Evolutionary conservation across 257 asterid species (phyloP).

Genomic region (Cynanchum wilfordii): DNA sequence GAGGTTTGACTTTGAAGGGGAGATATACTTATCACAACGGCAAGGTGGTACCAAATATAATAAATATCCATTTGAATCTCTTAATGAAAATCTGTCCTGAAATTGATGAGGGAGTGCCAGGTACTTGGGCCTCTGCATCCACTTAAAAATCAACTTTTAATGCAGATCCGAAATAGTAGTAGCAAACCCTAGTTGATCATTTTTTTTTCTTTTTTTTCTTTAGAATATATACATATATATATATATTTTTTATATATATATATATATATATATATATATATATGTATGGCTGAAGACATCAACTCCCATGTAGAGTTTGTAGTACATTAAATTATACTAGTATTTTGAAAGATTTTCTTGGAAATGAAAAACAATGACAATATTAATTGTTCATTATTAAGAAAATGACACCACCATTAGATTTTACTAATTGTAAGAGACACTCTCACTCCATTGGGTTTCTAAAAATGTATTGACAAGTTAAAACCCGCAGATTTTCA

Average conservation of each 20-base stretch:
- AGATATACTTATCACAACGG: background rate
- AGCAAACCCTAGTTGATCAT: background rate
- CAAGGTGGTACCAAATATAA: background rate
- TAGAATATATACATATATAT: too few species aligned
- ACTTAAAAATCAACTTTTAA: constrained; percentile 13
- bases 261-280: too few species aligned
- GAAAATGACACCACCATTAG: constrained; percentile 22
- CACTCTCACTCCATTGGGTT: constrained; percentile 1
- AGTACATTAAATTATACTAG: constrained; percentile 13
- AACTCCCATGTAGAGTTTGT: constrained; percentile 12
- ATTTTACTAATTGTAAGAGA: background rate
- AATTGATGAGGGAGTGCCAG: background rate
- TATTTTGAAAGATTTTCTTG: constrained; percentile 31
- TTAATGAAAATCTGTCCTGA: background rate
- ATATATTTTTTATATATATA: too few species aligned
- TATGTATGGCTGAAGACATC: background rate
- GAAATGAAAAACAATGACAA: constrained; percentile 40
- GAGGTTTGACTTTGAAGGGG: too few species aligned
- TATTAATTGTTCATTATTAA: constrained; percentile 36
- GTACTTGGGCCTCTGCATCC: constrained; percentile 15
- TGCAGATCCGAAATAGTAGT: constrained; percentile 7
- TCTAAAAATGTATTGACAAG: constrained; percentile 26
- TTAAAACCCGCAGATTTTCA: constrained; percentile 30
- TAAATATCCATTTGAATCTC: background rate
- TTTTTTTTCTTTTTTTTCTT: too few species aligned